Base-by-base conservation (phyloP, 768 basidiomycete species). In the Dioszegia aurantiaca region DNA sequence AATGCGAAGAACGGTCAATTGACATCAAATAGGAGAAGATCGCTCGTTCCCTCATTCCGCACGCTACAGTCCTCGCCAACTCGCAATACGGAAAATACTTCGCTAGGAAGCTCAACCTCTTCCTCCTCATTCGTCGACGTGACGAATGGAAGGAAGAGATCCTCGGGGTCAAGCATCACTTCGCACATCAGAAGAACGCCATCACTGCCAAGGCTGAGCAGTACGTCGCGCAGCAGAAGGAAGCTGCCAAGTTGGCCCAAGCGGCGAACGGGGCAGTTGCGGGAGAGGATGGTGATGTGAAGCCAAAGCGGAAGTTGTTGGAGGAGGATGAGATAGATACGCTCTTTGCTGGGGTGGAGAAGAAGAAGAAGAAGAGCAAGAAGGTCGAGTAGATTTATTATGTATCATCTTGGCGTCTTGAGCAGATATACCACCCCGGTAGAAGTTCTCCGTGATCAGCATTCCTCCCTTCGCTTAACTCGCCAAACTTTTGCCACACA, bases 11-110 rank as follows among this genome's bases (percentile, higher is more conserved):
- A n/a, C n/a, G n/a, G n/a, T n/a, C n/a, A n/a, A n/a, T n/a, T n/a
- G n/a, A n/a, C n/a, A n/a, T n/a, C n/a, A n/a, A n/a, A n/a, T 63
- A 94, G 90, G 92, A 95, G 78, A 94, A 93, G 76, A 89, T 99
- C 54, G 92, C 87, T 1, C 84, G 84, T 16, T 88, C 88, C 23
- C 80, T 97, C 11, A 77, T 90, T 14, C 78, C 83, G 0, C 82
- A 89, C 59, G 87, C 90, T 59, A 82, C 84, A 30, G 80, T 80
- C 17, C 83, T 98, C 14, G 83, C 85, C 0, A 85, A 80, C 10
- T 90, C 89, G 0, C 87, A 83, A 71, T 94, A 86, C 67, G 94
- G 91, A 24, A 89, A 88, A 72, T 95, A 85, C 80, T 91, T 98
- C 63, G 84, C 84, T 24, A 82, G 86, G 37, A 86, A 84, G 67